A percentile compares a stretch with the other conserved stretches of the same genome.
phyloP scores from a whole-genome alignment of 495 filamentous ascomycete genomes.

The Daldinia bambusicola region DNA sequence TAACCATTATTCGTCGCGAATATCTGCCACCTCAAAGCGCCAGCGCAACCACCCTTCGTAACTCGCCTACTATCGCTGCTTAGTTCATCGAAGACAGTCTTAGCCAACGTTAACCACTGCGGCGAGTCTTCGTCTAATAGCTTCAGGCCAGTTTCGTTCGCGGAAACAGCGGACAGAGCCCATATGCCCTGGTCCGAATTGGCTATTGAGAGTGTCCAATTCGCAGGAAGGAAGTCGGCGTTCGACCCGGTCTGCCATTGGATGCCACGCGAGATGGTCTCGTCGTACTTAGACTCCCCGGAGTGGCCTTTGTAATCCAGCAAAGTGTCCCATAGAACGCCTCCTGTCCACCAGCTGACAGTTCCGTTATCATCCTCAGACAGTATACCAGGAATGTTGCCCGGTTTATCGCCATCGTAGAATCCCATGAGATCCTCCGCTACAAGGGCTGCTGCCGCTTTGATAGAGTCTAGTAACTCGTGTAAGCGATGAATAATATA shows the following conservation, averaged over 20 bases:
- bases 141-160: conserved; percentile 72
- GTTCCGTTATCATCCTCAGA: conserved; percentile 6
- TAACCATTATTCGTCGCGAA: conserved; percentile 76
- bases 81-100: conserved; percentile 75
- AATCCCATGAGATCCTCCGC: conserved; percentile 67
- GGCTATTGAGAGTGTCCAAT: conserved; percentile 74
- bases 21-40: conserved; percentile 82
- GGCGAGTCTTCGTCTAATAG: conserved; percentile 60
- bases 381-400: conserved; percentile 65
- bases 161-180: conserved; percentile 73
- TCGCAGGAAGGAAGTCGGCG: conserved; percentile 69
- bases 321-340: conserved; percentile 70
- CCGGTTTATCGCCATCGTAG: conserved; percentile 64
- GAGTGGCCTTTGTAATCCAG: conserved; percentile 80
- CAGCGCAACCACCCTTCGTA: conserved; percentile 71
- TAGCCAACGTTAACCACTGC: conserved; percentile 74
- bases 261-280: conserved; percentile 65
- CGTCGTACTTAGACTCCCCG: conserved; percentile 71
- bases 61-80: conserved; percentile 64
- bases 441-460: conserved; percentile 63
- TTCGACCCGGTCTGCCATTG: conserved; percentile 65
- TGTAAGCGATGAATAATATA: conserved; percentile 6
- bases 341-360: conserved; percentile 65
- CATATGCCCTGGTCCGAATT: conserved; percentile 83
- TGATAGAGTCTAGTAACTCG: conserved; percentile 61